These are phyloP conservation scores for Apodospora peruviana DNA, from an alignment of 495 filamentous ascomycete genomes.

Conservation along the genomic window DNA sequence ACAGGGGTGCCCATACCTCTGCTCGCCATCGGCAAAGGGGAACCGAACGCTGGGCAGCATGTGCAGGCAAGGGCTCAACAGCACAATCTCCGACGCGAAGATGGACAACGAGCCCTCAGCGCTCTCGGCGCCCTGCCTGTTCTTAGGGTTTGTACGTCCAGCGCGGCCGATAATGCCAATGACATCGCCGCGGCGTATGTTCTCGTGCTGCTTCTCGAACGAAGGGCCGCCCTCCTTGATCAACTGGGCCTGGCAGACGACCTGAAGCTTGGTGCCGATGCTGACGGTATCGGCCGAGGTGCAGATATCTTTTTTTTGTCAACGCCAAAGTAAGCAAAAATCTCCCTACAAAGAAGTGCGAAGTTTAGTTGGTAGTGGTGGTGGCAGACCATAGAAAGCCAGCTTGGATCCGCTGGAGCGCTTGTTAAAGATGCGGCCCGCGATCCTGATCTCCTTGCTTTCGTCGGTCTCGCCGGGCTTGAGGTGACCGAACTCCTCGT, in stretches of 20 bases:
- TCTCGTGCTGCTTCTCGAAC: constrained; percentile 84
- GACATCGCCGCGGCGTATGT: constrained; percentile 84
- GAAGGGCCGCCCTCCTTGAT: constrained; percentile 51
- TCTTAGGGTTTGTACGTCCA: constrained; percentile 86
- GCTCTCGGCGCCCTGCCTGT: constrained; percentile 50
- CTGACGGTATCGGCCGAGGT: constrained; percentile 40
- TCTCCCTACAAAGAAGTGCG: not conserved
- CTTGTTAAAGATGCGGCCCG: constrained; percentile 84
- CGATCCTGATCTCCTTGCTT: constrained; percentile 67
- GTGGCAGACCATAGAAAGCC: constrained; percentile 63
- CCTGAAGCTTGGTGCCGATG: constrained; percentile 73
- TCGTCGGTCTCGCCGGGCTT: constrained; percentile 78
- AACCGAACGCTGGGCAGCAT: constrained; percentile 88
- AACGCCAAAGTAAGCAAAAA: not conserved
- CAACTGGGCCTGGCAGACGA: constrained; percentile 83
- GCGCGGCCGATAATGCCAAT: constrained; percentile 85
- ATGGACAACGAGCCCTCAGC: constrained; percentile 87
- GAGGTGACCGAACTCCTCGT: constrained; percentile 66
- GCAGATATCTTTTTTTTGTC: constrained; percentile 56
- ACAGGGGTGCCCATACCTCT: constrained; percentile 42
- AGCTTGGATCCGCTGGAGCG: constrained; percentile 78
- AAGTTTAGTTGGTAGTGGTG: not conserved
- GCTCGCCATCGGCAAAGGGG: constrained; percentile 92
- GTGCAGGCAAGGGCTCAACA: constrained; percentile 88
- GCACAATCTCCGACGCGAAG: constrained; percentile 78